Evolutionary conservation across 805 yeast species (phyloP).

Genomic region (Kurtzmaniella fragi): DNA sequence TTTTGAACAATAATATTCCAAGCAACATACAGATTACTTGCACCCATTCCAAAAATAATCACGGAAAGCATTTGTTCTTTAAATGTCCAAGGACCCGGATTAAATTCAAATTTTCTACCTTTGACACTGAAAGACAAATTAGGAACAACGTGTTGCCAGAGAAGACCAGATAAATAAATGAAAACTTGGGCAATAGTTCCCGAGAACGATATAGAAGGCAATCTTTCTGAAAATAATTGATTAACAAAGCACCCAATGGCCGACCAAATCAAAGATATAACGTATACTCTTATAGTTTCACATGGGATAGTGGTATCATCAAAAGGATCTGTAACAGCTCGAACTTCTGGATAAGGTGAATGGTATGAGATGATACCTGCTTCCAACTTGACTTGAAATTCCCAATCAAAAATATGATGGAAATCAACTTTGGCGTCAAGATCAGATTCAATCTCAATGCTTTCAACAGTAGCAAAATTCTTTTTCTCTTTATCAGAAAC

Average conservation of each 20-base stretch:
- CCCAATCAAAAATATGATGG: conserved; percentile 15
- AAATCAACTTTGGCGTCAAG: no score
- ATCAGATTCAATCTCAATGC: no score
- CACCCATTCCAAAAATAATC: conserved; percentile 28
- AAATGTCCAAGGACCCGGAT: conserved; percentile 61
- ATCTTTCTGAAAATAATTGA: conserved; percentile 48
- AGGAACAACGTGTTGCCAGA: conserved; percentile 25
- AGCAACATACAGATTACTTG: conserved; percentile 16
- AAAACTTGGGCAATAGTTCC: conserved; percentile 38
- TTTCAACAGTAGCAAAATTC: no score
- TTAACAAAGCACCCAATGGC: conserved; percentile 47
- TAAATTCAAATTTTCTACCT: conserved; percentile 26
- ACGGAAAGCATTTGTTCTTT: conserved; percentile 68
- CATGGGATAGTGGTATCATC: conserved; percentile 43
- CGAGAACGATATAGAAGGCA: conserved; percentile 37
- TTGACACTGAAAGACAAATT: conserved; percentile 16
- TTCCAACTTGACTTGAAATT: conserved; percentile 25
- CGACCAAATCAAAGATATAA: conserved; percentile 43
- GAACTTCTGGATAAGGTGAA: conserved; percentile 56
- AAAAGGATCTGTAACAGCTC: conserved; percentile 51
- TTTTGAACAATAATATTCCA: conserved; percentile 18
- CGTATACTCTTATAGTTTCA: conserved; percentile 49
- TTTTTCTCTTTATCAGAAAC: no score
- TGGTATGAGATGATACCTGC: conserved; percentile 33
- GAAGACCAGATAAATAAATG: conserved; percentile 34